Base-by-base conservation (phyloP, 192 early-diverging fungal genomes). In the Globomyces pollinis-pini region DNA sequence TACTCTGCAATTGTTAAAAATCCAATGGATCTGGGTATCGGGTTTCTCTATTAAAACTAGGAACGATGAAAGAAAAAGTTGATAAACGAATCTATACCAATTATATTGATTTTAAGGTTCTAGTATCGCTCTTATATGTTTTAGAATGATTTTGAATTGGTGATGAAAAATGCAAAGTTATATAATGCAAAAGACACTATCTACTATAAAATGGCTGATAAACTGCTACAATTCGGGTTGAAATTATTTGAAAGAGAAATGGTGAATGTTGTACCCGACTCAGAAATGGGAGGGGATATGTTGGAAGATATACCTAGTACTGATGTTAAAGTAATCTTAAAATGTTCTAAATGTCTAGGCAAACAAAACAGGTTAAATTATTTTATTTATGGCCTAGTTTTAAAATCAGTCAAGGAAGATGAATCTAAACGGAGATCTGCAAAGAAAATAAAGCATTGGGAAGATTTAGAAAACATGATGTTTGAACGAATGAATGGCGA, bases 11-110 rank as follows among this genome's bases (percentile, higher is more conserved):
- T 93, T 1, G 86, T 96, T 50, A 84, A 80, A 38, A 59, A 75
- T 9, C 91, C 93, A 7, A 96, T 96, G 93, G 93, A 96, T 57
- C 78, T 96, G 57, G 86, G 85, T 8, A 50, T 16, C 30, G 2
- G 5, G 3, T 9, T 18, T n/a, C n/a, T n/a, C n/a, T n/a, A n/a
- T 28, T 5, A 16, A n/a, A 42, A 38, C 2, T 24, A 63, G 73
- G 74, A 4, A 93, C 92, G 3, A 93, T 96, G 86, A 72, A 79
- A 53, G 61, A 75, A 35, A 94, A 93, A 62, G 71, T 93, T 2
- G 63, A 78, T 11, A 57, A 68, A 1, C 66, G 74, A 8, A 58
- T 66, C 59, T 96, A 96, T 63, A 66, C 43, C 9, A 64, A 73
- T 26, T 83, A 86, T 26, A 79, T 75, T 30, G 78, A 85, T 21